These are phyloP conservation scores for Boletellus deceptivus DNA, from an alignment of 1,284 basidiomycete genomes.

Conservation along the genomic window DNA sequence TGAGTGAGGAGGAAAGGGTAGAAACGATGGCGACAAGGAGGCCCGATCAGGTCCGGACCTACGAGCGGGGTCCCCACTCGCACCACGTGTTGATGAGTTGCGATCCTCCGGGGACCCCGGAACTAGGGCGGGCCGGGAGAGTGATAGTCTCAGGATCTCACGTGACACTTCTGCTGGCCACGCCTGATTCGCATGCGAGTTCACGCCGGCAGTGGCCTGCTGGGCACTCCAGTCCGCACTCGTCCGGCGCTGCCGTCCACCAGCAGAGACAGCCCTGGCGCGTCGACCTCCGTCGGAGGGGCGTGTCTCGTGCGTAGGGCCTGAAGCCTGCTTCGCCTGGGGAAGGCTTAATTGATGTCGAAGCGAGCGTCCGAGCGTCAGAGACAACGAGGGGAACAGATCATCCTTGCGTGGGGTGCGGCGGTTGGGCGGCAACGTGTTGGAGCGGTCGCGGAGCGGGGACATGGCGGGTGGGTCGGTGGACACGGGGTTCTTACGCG, in stretches of 20 bases:
- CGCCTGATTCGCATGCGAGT: slow-evolving; percentile 30
- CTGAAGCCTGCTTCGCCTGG: slow-evolving; percentile 3
- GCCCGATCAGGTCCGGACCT: slow-evolving; percentile 15
- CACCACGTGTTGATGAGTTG: slow-evolving; percentile 20
- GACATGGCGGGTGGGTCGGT: slow-evolving; percentile 7
- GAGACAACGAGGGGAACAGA: slow-evolving; percentile 27
- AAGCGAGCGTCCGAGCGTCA: slow-evolving; percentile 20
- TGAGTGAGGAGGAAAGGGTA: slow-evolving; percentile 30
- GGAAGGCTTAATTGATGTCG: slow-evolving; percentile 15
- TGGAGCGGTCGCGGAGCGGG: slow-evolving; percentile 25
- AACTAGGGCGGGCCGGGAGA: slow-evolving; percentile 16
- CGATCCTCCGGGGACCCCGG: slow-evolving; percentile 27
- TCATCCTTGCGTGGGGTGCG: slow-evolving; percentile 19
- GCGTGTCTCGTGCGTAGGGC: slow-evolving; percentile 2
- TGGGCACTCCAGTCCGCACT: slow-evolving; percentile 44
- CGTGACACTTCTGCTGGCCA: slow-evolving; percentile 47
- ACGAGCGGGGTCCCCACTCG: slow-evolving; percentile 17
- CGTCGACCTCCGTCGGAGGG: slow-evolving; percentile 13
- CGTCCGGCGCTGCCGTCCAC: slow-evolving; percentile 28
- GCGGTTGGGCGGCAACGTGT: slow-evolving; percentile 20
- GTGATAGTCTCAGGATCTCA: slow-evolving; percentile 41
- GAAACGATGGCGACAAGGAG: slow-evolving; percentile 27
- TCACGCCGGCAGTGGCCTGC: slow-evolving; percentile 37
- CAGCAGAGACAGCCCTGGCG: slow-evolving; percentile 21
- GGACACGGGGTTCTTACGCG: slow-evolving; percentile 12